Percentiles rank a stretch among this genome's conserved stretches.
These are phyloP conservation scores for Thuidium tamariscinum DNA, from an alignment of 225 moss, liverwort and hornwort genomes.

Conservation along the genomic window DNA sequence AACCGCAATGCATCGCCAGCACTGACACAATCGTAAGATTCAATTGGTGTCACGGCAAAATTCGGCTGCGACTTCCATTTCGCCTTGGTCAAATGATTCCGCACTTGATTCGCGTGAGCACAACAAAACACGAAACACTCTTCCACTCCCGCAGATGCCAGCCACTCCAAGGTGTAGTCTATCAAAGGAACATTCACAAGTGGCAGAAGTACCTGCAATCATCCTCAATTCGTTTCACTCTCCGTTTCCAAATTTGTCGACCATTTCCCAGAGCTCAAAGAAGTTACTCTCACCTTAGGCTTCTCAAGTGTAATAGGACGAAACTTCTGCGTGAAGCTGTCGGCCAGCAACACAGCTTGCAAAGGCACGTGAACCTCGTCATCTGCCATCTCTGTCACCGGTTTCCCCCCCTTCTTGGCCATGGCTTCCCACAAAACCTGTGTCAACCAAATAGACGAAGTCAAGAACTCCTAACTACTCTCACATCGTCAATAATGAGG, in stretches of 20 bases:
- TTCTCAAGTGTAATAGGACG: conserved; percentile 96
- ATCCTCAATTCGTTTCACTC: neutral
- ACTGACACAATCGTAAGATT: conserved; percentile 93
- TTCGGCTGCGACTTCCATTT: conserved; percentile 79
- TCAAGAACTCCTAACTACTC: no score
- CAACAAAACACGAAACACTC: conserved; percentile 97
- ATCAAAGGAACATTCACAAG: conserved; percentile 98
- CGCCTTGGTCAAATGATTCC: conserved; percentile 55
- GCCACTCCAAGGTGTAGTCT: conserved; percentile 93
- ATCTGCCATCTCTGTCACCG: conserved; percentile 54
- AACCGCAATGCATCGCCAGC: conserved; percentile 93
- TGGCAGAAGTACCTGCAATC: conserved; percentile 77
- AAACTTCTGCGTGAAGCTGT: conserved; percentile 92
- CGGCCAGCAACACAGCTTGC: conserved; percentile 89
- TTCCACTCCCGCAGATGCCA: conserved; percentile 86
- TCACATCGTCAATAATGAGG: no score
- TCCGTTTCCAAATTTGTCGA: neutral
- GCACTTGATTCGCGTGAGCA: conserved; percentile 85
- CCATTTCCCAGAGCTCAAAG: neutral
- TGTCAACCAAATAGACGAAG: no score
- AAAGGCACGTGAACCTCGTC: conserved; percentile 82
- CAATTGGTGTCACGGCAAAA: conserved; percentile 69
- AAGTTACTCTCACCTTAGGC: conserved; percentile 53
- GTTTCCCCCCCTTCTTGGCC: conserved; percentile 23
- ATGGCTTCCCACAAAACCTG: neutral